Evolutionary conservation across 1,284 basidiomycete species (phyloP).

Genomic region (Caloboletus firmus): DNA sequence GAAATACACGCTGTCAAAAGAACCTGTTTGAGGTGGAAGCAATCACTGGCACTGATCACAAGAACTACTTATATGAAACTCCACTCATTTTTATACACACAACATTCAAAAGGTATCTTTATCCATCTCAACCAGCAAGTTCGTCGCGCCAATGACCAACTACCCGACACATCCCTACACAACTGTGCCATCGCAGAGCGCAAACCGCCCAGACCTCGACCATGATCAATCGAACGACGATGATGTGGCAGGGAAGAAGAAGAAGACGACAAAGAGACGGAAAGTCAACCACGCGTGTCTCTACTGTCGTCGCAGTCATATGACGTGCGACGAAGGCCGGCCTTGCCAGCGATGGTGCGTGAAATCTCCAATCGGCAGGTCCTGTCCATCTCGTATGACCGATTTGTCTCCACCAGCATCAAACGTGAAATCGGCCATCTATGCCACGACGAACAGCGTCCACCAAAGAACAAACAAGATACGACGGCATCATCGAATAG

Average conservation of each 20-base stretch:
- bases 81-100: constrained; percentile 24
- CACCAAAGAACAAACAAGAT: constrained; percentile 46
- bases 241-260: constrained; percentile 43
- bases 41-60: constrained; percentile 24
- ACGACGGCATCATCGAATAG: constrained; percentile 31
- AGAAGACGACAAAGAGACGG: constrained; percentile 66
- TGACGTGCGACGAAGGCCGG: constrained; percentile 89
- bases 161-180: constrained; percentile 34
- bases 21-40: constrained; percentile 22
- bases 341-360: constrained; percentile 89
- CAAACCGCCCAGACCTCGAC: constrained; percentile 23
- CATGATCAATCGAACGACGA: constrained; percentile 33
- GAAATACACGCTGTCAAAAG: constrained; percentile 26
- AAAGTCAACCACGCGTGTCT: constrained; percentile 92
- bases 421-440: constrained; percentile 91
- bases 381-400: neutral
- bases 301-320: constrained; percentile 91
- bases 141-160: constrained; percentile 25
- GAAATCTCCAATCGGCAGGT: constrained; percentile 1
- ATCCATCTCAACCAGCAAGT: constrained; percentile 9
- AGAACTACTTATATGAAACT: constrained; percentile 25
- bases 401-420: constrained; percentile 53
- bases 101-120: constrained; percentile 10
- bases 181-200: constrained; percentile 21
- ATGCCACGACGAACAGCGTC: constrained; percentile 82